Conservation (phyloP, 1,284 basidiomycete genomes). For the Ustilago trichophora region DNA sequence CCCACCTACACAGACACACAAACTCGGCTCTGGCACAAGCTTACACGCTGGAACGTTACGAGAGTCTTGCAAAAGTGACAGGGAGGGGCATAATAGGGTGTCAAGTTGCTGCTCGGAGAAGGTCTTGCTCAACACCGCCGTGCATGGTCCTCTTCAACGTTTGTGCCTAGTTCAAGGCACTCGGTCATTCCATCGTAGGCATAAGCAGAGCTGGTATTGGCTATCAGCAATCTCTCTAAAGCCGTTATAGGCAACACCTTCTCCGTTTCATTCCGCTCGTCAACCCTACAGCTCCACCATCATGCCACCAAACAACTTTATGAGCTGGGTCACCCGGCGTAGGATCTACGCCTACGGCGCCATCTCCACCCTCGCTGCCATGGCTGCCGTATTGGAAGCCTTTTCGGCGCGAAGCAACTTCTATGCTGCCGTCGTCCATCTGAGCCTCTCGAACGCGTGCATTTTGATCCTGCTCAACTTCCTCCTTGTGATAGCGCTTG, state of each 20-base stretch:
- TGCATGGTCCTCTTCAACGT: constrained; percentile 5
- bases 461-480: constrained; percentile 84
- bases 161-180: constrained; percentile 16
- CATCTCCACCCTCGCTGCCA: constrained; percentile 45
- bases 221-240: rapidly evolving
- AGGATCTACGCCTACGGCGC: constrained; percentile 52
- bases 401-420: constrained; percentile 87
- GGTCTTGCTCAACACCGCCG: neutral
- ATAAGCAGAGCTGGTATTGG: neutral
- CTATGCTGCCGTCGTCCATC: constrained; percentile 88
- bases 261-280: no score
- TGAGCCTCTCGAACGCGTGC: constrained; percentile 84
- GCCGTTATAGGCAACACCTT: no score
- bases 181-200: no score
- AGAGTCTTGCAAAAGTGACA: no score
- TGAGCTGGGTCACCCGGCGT: constrained; percentile 37
- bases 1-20: no score
- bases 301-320: constrained; percentile 26
- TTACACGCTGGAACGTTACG: no score
- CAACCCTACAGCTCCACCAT: no score
- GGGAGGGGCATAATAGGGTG: neutral
- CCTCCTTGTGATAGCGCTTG: constrained; percentile 78
- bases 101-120: neutral
- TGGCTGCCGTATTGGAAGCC: constrained; percentile 71
- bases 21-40: no score